Evolutionary conservation across 164 flowering plant genomes (phyloP).

Genomic region (Berberis thunbergii): DNA sequence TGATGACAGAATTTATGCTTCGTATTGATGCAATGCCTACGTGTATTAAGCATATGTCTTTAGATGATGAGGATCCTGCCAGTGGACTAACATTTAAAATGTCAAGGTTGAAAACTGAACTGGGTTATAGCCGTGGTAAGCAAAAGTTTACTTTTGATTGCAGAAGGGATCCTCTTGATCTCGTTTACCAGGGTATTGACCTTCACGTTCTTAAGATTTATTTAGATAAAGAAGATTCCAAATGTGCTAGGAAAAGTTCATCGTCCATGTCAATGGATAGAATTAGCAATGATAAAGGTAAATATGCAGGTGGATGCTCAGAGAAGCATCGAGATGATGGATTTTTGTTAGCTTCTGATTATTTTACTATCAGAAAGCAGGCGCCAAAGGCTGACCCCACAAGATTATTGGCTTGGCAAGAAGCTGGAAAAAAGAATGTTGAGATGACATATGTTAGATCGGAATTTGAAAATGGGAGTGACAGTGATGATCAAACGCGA

Average conservation of each 20-base stretch:
- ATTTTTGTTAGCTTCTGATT: conserved; percentile 89
- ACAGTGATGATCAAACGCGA: conserved; percentile 76
- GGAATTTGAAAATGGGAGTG: conserved; percentile 94
- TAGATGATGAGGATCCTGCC: conserved; percentile 93
- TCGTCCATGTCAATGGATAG: conserved; percentile 40
- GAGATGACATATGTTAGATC: conserved; percentile 92
- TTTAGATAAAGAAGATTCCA: conserved; percentile 40
- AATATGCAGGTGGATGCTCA: conserved; percentile 25
- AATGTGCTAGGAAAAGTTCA: conserved; percentile 39
- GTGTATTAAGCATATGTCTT: conserved; percentile 60
- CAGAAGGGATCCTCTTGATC: conserved; percentile 85
- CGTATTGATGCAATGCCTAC: conserved; percentile 77
- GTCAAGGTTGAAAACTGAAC: conserved; percentile 76
- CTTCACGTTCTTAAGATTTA: conserved; percentile 70
- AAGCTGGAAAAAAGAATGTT: conserved; percentile 80
- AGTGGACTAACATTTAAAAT: conserved; percentile 75
- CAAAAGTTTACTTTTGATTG: conserved; percentile 86
- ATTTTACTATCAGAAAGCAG: conserved; percentile 91
- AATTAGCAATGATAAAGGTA: conserved; percentile 42
- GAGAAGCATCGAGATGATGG: conserved; percentile 81
- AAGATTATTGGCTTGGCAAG: conserved; percentile 92
- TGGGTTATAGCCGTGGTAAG: conserved; percentile 68
- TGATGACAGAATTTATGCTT: conserved; percentile 93
- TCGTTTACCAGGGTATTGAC: conserved; percentile 92
- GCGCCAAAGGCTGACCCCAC: conserved; percentile 92